A percentile compares a stretch with the other conserved stretches of the same genome.
These are phyloP conservation scores for Prunus mira DNA, from an alignment of 306 rosid species.

Conservation along the genomic window DNA sequence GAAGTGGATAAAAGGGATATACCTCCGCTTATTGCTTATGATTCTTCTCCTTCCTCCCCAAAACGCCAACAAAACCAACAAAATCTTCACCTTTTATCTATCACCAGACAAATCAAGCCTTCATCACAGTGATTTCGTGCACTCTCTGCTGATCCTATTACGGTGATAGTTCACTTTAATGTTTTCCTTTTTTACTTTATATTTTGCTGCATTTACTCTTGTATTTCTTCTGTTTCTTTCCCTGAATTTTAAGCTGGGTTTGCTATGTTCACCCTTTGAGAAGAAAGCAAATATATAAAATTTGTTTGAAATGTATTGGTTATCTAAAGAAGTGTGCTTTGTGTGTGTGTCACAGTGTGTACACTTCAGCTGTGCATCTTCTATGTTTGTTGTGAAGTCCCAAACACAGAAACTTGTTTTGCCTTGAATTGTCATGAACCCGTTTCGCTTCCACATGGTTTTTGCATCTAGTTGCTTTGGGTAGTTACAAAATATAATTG, in stretches of 20 bases:
- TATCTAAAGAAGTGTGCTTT: neutral
- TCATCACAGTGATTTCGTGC: neutral
- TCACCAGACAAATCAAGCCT: neutral
- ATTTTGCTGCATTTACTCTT: neutral
- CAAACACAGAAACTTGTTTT: neutral
- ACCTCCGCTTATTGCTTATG: neutral
- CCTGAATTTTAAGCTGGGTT: neutral
- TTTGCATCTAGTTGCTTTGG: neutral
- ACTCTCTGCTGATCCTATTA: neutral
- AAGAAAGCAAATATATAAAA: neutral
- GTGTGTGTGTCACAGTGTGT: neutral
- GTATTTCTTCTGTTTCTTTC: neutral
- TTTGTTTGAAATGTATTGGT: neutral
- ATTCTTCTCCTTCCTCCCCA: neutral
- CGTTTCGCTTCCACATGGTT: neutral
- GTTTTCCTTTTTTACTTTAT: neutral
- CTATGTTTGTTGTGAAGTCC: neutral
- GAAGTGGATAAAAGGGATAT: conserved; percentile 5
- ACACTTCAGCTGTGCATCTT: neutral
- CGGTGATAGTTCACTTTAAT: conserved; percentile 1
- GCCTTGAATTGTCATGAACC: neutral
- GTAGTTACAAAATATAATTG: neutral
- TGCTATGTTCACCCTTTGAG: too few relatives aligned
- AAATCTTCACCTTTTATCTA: neutral
- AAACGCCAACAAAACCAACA: neutral